Percentiles rank a stretch among this genome's conserved stretches.
These are phyloP conservation scores for Beauveria sp. DNA, from an alignment of 2,329 filamentous ascomycete species.

Conservation along the genomic window DNA sequence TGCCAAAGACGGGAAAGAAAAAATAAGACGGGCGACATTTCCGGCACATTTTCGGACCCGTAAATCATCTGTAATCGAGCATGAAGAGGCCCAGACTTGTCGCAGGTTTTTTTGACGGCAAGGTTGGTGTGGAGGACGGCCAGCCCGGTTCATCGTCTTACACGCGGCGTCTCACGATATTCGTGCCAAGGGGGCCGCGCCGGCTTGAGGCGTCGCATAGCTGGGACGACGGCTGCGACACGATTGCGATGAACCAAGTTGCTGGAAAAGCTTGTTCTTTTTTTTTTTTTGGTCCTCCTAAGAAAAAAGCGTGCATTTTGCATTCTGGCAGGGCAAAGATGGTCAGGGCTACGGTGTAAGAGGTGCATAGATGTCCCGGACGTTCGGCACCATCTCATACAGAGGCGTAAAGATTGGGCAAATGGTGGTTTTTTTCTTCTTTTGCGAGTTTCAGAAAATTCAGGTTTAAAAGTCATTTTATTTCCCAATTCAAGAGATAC, in stretches of 20 bases:
- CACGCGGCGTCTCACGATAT: conserved; percentile 5
- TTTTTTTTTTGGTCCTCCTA: background rate
- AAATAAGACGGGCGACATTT: too few species aligned
- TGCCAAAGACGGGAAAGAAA: too few species aligned
- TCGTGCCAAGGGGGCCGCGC: background rate
- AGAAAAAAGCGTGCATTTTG: background rate
- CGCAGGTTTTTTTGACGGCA: background rate
- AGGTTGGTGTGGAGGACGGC: background rate
- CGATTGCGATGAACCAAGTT: background rate
- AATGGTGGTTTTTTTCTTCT: too few species aligned
- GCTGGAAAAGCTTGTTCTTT: background rate
- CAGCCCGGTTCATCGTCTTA: background rate
- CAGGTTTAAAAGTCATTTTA: too few species aligned
- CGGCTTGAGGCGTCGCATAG: background rate
- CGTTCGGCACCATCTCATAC: too few species aligned
- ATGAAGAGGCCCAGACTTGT: background rate
- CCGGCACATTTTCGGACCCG: too few species aligned
- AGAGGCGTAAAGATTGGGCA: too few species aligned
- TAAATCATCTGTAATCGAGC: background rate
- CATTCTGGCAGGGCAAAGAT: background rate
- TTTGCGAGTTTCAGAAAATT: too few species aligned
- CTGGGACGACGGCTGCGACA: conserved; percentile 4
- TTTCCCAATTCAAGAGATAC: too few species aligned
- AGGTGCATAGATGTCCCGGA: too few species aligned
- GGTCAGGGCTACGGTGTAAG: too few species aligned